phyloP scores from a whole-genome alignment of 169 alveolate genomes.

The Plasmodium falciparum region DNA sequence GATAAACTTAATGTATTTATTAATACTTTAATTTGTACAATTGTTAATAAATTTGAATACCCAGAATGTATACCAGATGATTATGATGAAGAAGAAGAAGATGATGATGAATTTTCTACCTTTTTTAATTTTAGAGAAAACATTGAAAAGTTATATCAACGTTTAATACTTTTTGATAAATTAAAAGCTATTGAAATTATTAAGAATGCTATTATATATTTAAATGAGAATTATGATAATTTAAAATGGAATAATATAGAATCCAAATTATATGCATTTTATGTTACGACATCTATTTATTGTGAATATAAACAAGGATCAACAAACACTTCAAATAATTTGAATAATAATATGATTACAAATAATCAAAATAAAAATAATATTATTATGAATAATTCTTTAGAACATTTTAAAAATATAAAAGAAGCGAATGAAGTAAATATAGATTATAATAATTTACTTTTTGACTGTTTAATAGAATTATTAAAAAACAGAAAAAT shows the following conservation, averaged over 20 bases:
- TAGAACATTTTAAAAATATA: background rate
- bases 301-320: constrained; percentile 34
- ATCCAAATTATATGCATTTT: constrained; percentile 58
- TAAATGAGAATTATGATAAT: constrained; percentile 54
- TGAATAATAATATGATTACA: background rate
- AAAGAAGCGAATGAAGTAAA: constrained; percentile 14
- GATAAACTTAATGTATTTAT: constrained; percentile 40
- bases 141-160: constrained; percentile 60
- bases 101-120: constrained; percentile 58
- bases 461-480: constrained; percentile 50
- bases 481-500: constrained; percentile 64
- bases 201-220: constrained; percentile 49
- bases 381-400: background rate
- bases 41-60: constrained; percentile 55
- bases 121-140: constrained; percentile 58
- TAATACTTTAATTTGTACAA: constrained; percentile 32
- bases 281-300: constrained; percentile 60
- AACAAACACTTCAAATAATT: background rate
- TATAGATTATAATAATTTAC: constrained; percentile 24
- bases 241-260: constrained; percentile 65
- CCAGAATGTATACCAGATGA: constrained; percentile 48
- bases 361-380: background rate
- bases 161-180: constrained; percentile 63
- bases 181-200: constrained; percentile 65
- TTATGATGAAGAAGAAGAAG: constrained; percentile 75